phyloP scores from a whole-genome alignment of 2,329 filamentous ascomycete species.

The Aspergillus sp. region DNA sequence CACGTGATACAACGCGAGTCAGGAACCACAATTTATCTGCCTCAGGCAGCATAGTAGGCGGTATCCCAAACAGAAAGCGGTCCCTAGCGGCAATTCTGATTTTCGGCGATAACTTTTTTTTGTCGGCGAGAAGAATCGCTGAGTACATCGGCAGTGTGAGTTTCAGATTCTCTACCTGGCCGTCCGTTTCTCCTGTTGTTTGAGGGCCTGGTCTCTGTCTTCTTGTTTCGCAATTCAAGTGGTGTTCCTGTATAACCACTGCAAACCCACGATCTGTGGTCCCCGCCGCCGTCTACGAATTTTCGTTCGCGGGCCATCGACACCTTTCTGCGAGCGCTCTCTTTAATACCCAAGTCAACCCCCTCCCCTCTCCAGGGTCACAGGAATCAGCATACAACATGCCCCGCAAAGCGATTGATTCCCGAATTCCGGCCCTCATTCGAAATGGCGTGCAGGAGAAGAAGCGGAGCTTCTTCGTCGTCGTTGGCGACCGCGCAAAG shows the following conservation, averaged over 20 bases:
- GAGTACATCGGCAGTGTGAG: not conserved
- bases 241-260: not conserved
- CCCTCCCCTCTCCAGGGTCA: not conserved
- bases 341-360: too few species aligned
- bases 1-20: not conserved
- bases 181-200: not conserved
- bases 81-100: constrained; percentile 24
- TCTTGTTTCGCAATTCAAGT: not conserved
- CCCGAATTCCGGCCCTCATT: constrained; percentile 86
- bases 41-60: constrained; percentile 15
- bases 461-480: constrained; percentile 96
- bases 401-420: constrained; percentile 66
- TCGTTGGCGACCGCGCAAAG: constrained; percentile 91
- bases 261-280: not conserved
- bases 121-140: constrained; percentile 4
- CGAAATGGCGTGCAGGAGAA: constrained; percentile 89
- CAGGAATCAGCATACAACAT: constrained; percentile 26
- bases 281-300: constrained; percentile 1
- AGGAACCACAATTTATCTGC: constrained; percentile 2
- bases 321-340: not conserved
- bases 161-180: constrained; percentile 5
- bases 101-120: constrained; percentile 31
- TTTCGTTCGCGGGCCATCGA: constrained; percentile 3
- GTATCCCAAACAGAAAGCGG: constrained; percentile 20
- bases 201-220: constrained; percentile 5